Percentiles rank a stretch among this genome's conserved stretches.
These are phyloP conservation scores for Collybiopsis luxurians DNA, from an alignment of 768 basidiomycete species.

Conservation along the genomic window DNA sequence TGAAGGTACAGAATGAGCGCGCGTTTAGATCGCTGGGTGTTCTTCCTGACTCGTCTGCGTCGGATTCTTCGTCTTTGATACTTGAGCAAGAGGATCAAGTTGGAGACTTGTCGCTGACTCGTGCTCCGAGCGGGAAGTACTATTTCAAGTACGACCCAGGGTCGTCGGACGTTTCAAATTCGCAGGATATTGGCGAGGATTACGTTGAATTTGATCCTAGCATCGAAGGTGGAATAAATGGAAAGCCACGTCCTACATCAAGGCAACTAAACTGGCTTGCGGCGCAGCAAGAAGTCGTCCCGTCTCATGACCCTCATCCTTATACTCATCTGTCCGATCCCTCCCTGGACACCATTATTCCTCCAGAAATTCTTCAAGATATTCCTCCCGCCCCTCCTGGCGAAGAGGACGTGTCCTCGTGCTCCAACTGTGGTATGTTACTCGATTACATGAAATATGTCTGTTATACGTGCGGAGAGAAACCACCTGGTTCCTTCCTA, in stretches of 20 bases:
- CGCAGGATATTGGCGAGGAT: constrained; percentile 52
- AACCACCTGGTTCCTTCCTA: constrained; percentile 37
- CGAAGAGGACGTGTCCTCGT: constrained; percentile 66
- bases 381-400: constrained; percentile 49
- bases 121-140: constrained; percentile 66
- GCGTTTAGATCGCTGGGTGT: constrained; percentile 58
- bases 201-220: constrained; percentile 28
- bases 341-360: constrained; percentile 27
- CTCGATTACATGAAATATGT: constrained; percentile 88
- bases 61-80: constrained; percentile 45
- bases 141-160: constrained; percentile 68
- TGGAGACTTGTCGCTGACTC: constrained; percentile 62
- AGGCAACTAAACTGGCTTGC: constrained; percentile 68
- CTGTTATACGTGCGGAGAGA: constrained; percentile 86
- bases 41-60: constrained; percentile 55
- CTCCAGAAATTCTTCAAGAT: constrained; percentile 52
- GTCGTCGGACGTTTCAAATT: constrained; percentile 45
- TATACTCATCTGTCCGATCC: constrained; percentile 28
- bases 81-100: constrained; percentile 37
- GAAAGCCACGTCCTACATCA: constrained; percentile 55
- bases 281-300: constrained; percentile 39
- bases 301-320: constrained; percentile 5
- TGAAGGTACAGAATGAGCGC: constrained; percentile 77
- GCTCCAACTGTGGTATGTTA: constrained; percentile 74
- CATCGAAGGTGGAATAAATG: constrained; percentile 27